Base-by-base conservation (phyloP, 2,329 filamentous ascomycete species). In the Pestalotiopsis sp. region DNA sequence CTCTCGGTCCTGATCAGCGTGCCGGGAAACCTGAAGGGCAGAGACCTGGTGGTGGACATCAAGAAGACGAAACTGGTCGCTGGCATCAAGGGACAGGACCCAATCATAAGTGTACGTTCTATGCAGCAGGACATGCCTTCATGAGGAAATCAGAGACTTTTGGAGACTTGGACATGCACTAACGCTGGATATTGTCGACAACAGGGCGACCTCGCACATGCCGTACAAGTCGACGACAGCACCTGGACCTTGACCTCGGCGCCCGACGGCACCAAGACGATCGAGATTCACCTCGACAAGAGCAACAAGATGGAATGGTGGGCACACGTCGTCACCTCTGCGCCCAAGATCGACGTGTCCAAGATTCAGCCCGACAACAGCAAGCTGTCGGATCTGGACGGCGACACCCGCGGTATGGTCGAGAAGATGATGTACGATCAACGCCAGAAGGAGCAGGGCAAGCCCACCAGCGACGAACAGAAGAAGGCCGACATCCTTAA, bases 371-470 rank as follows among this genome's bases (percentile, higher is more conserved):
- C 96, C 25, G 96, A 98, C 83, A 95, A 92, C 79, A 95, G 92
- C 78, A 97, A 94, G 81, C 86, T 99, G 76, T 91, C 92, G 68
- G 96, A 99, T 80, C 85, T 99, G 73, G 95, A 98, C 78, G 96
- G 96, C 70, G 93, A 97, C 86, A 99, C 96, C 66, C 89, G 96
- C 72, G 89, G 91, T 69, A 98, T 99, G 95, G 96, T 99, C 59
- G 96, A 99, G 90, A 99, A 99, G 89, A 99, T 99, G 96, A 99
- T 99, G 96, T 99, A 88, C 77, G 96, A 99, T 84, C 96, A 99
- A 86, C 87, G 93, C 73, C 95, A 98, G 85, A 99, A 99, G 89
- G 95, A 98, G 85, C 85, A 88, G 81, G 96, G 96, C 4, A 87
- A 92, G 81, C 93, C 94, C 61, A 94, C 92, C 13, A 97, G 93